Base-by-base conservation (phyloP, 225 moss, liverwort and hornwort genomes). In the Marchantia polymorpha region DNA sequence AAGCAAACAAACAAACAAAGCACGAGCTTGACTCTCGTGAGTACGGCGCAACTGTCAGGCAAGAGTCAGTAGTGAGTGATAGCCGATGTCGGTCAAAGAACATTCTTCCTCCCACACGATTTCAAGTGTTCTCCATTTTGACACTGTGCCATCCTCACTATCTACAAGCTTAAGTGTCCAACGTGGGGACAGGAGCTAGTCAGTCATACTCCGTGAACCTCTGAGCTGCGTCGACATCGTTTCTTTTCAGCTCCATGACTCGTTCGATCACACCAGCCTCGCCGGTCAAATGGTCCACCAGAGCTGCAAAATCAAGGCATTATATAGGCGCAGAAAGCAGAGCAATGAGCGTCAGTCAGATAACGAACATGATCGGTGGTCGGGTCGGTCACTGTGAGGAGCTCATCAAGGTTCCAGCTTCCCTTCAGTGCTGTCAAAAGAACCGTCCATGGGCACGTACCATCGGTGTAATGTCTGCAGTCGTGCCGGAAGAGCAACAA, bases 391-490 rank as follows among this genome's bases (percentile, higher is more conserved):
- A 48, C 16, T 11, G n/a, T 56, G 19, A 56, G 56, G 56, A 56
- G 56, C 56, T 22, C 17, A 11, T 22, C 17, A 11, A 72, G 52
- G 23, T 25, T 56, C 52, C 23, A 22, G 10, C 23, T 52, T 49
- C 16, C 49, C 46, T 9, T 12, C 49, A 53, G 8, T 0, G 27
- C 29, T 73, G 27, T 17, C 15, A 17, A 54, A 29, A 19, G 51
- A 73, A 53, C 0, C 23, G 8, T 13, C 0, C 23, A 3, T 13
- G 52, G 49, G 48, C 10, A 59, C 80, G 31, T 72, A 81, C 86
- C 83, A 15, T 87, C 69, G 1, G 86, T 82, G 76, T 87, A 65
- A 63, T 87, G 81, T 61, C 76, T 79, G 79, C 86, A 87, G 73
- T 87, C 83, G 66, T 82, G 83, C 13, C 20, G 78, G 67, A 81